Base-by-base conservation (phyloP, 169 alveolate species). In the Plasmodium knowlesi region DNA sequence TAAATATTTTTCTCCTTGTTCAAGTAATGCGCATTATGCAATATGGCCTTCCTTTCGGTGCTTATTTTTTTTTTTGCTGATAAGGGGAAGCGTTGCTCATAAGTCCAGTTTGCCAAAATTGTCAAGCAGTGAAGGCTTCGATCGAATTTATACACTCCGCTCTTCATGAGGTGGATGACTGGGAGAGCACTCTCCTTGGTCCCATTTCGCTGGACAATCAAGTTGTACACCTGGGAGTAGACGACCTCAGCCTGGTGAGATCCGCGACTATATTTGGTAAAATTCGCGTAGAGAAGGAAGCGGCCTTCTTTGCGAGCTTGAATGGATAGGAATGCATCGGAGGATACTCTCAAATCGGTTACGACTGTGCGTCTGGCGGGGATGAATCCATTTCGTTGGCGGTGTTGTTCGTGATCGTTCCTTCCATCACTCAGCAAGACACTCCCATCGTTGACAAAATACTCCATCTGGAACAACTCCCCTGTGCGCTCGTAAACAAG, bases 281-380 rank as follows among this genome's bases (percentile, higher is more conserved):
- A 79, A 28, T 88, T 88, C n/a, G 30, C 30, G 57, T 88, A 88
- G 9, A 88, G 72, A 10, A 79, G 39, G 82, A 78, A 88, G 28
- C 8, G 41, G 34, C 94, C 89, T 88, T 57, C 89, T 16, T 79
- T 88, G 73, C 50, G 28, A n/a, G 89, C 82, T 37, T 61, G 71
- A 34, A 88, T 76, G 43, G 88, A 88, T 41, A 88, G 25, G 53
- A 88, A 88, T 14, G 83, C 41, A 80, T 88, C 82, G 30, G 83
- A 37, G 6, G 88, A 22, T 14, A n/a, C 28, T 67, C 34, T 46
- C 41, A 88, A 43, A 61, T 88, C 22, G 22, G 43, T 88, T n/a
- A 79, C 57, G 67, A 88, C 37, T 37, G 39, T 79, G 46, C 82
- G 67, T 25, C 46, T 67, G 6, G 19, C 41, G 37, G 41, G 19